These are phyloP conservation scores for Plasmodium gonderi DNA, from an alignment of 169 alveolate species.

Conservation along the genomic window DNA sequence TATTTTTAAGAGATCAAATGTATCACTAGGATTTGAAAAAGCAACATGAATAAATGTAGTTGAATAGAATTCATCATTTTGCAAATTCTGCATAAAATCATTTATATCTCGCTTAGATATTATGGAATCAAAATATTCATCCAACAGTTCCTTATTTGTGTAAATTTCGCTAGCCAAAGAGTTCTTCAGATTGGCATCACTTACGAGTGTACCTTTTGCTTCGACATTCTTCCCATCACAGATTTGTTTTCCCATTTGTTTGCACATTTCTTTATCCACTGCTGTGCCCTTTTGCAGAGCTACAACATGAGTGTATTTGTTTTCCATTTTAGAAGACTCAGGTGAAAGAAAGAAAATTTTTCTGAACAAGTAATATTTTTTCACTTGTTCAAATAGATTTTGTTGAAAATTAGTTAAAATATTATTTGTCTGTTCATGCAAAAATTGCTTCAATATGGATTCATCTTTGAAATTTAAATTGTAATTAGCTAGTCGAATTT, in stretches of 20 bases:
- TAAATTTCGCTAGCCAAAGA: neutral
- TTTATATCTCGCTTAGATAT: conserved; percentile 10
- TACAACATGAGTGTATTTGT: too few relatives aligned
- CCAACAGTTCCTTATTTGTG: neutral
- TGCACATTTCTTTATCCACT: neutral
- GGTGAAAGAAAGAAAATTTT: neutral
- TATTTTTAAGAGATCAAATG: conserved; percentile 44
- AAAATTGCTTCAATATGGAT: conserved; percentile 20
- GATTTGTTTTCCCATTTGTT: neutral
- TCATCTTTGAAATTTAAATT: conserved; percentile 37
- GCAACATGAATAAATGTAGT: conserved; percentile 39
- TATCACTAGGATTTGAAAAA: conserved; percentile 9
- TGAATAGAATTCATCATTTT: conserved; percentile 50
- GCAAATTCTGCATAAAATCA: neutral
- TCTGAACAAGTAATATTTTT: conserved; percentile 49
- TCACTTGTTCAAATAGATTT: conserved; percentile 2
- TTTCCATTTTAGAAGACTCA: neutral
- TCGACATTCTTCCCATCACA: neutral
- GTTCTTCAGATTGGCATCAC: neutral
- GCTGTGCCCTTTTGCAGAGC: neutral
- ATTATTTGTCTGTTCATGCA: conserved; percentile 26
- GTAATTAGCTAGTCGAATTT: conserved; percentile 39
- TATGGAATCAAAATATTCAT: neutral
- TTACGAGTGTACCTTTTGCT: neutral
- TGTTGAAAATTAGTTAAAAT: conserved; percentile 11